A percentile compares a stretch with the other conserved stretches of the same genome.
Conservation (phyloP, 371 early-diverging fungal species). For the Fennellomyces sp. region DNA sequence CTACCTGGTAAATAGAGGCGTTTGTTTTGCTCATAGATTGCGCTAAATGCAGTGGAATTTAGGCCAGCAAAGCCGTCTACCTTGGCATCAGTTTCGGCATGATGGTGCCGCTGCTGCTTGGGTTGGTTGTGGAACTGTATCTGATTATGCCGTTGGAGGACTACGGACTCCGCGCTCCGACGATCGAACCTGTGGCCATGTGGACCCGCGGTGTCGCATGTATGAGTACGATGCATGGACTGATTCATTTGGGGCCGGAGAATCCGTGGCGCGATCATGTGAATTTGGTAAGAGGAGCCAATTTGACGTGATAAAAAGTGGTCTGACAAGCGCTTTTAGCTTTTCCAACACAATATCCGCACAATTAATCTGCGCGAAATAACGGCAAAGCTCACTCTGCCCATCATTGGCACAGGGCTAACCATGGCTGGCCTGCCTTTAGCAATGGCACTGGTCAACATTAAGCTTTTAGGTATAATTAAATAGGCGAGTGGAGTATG, state of each 20-base stretch:
- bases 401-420: slow-evolving; percentile 1
- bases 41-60: not conserved
- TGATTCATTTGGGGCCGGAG: slow-evolving; percentile 8
- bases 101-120: slow-evolving; percentile 46
- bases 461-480: not conserved
- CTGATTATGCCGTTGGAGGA: slow-evolving; percentile 44
- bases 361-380: slow-evolving; percentile 7
- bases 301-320: not conserved
- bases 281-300: slow-evolving; percentile 10
- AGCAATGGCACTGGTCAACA: not conserved
- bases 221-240: slow-evolving; percentile 20
- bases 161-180: slow-evolving; percentile 19
- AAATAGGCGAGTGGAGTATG: slow-evolving; percentile 16
- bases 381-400: slow-evolving; percentile 10
- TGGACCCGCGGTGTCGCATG: slow-evolving; percentile 21
- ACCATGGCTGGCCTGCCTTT: not conserved
- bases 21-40: not conserved
- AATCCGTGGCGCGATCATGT: slow-evolving; percentile 11
- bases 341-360: slow-evolving; percentile 6
- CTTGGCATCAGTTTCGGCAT: slow-evolving; percentile 32
- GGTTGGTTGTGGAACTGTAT: slow-evolving; percentile 53
- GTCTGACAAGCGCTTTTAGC: not conserved
- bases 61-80: not conserved
- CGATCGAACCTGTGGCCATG: slow-evolving; percentile 37
- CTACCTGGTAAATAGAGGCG: not conserved